Percentiles rank a stretch among this genome's conserved stretches.
Conservation (phyloP, 495 filamentous ascomycete species). For the Podospora pseudocomata region DNA sequence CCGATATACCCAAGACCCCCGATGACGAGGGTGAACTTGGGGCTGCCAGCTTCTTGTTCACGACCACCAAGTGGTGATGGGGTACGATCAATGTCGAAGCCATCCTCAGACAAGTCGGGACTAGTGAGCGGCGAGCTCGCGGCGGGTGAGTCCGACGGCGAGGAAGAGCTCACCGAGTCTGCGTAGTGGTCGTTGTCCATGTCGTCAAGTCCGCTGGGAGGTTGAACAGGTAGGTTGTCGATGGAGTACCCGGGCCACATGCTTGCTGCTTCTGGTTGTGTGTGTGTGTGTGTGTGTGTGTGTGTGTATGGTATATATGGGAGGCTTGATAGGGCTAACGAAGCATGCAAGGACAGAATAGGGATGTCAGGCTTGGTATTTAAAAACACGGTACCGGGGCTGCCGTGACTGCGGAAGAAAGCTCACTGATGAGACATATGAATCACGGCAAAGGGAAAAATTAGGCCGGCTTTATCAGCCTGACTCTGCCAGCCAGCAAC, state of each 20-base stretch:
- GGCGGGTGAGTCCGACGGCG: constrained; percentile 10
- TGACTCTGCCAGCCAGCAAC: constrained; percentile 3
- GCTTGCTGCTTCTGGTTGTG: not conserved
- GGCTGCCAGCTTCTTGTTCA: not conserved
- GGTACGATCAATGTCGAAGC: constrained; percentile 17
- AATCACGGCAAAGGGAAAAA: constrained; percentile 1
- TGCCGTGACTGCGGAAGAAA: not conserved
- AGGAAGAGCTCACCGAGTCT: constrained; percentile 15
- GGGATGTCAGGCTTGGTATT: constrained; percentile 4
- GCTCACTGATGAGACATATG: not conserved
- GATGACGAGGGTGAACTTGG: constrained; percentile 54
- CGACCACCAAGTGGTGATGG: constrained; percentile 4
- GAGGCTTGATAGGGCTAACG: constrained; percentile 1
- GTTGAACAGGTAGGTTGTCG: not conserved
- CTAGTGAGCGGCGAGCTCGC: constrained; percentile 22
- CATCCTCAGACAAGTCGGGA: constrained; percentile 26
- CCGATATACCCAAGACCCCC: constrained; percentile 67
- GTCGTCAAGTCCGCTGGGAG: not conserved
- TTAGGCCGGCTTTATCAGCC: not conserved
- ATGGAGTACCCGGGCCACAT: constrained; percentile 6
- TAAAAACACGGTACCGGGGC: not conserved
- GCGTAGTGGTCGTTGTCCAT: constrained; percentile 11
- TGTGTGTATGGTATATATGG: not conserved
- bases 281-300: too few species aligned
- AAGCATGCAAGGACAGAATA: not conserved